Evolutionary conservation across 2,329 filamentous ascomycete genomes (phyloP).

Genomic region (Verticillium dahliae): DNA sequence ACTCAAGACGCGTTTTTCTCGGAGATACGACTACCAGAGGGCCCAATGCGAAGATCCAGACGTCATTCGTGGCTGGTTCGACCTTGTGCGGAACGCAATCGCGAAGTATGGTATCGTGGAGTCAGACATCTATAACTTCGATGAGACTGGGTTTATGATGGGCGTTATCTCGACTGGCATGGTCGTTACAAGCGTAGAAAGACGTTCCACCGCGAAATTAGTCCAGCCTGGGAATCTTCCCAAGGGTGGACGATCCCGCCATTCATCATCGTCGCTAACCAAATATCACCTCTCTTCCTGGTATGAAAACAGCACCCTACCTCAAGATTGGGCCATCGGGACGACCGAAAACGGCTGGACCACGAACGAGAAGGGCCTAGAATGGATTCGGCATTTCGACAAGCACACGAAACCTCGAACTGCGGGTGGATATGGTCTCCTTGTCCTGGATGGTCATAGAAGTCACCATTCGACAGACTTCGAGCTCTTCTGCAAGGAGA

Average conservation of each 20-base stretch:
- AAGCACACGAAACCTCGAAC: slow-evolving; percentile 16
- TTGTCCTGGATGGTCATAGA: slow-evolving; percentile 29
- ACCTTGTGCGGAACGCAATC: slow-evolving; percentile 6
- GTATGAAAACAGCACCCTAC: slow-evolving; percentile 16
- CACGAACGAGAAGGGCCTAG: slow-evolving; percentile 15
- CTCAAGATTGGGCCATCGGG: slow-evolving; percentile 19
- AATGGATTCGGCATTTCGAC: slow-evolving; percentile 28
- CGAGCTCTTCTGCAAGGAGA: background rate
- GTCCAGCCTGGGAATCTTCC: slow-evolving; percentile 17
- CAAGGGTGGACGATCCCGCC: slow-evolving; percentile 7
- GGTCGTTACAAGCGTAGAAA: slow-evolving; percentile 18
- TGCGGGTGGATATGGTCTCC: slow-evolving; percentile 15
- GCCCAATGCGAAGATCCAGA: slow-evolving; percentile 17
- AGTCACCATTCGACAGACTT: slow-evolving; percentile 13
- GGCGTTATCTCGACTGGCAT: slow-evolving; percentile 17
- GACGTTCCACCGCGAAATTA: slow-evolving; percentile 11
- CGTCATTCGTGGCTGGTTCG: slow-evolving; percentile 14
- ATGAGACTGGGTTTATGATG: slow-evolving; percentile 23
- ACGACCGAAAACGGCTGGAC: slow-evolving; percentile 25
- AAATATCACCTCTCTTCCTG: slow-evolving; percentile 9
- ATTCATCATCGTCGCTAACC: slow-evolving; percentile 8
- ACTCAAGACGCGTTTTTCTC: slow-evolving; percentile 15
- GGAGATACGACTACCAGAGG: too few relatives aligned
- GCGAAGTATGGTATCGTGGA: slow-evolving; percentile 16
- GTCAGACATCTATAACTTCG: slow-evolving; percentile 16